phyloP scores from a whole-genome alignment of 2,329 filamentous ascomycete genomes.

The Colletotrichum gloeosporioides region DNA sequence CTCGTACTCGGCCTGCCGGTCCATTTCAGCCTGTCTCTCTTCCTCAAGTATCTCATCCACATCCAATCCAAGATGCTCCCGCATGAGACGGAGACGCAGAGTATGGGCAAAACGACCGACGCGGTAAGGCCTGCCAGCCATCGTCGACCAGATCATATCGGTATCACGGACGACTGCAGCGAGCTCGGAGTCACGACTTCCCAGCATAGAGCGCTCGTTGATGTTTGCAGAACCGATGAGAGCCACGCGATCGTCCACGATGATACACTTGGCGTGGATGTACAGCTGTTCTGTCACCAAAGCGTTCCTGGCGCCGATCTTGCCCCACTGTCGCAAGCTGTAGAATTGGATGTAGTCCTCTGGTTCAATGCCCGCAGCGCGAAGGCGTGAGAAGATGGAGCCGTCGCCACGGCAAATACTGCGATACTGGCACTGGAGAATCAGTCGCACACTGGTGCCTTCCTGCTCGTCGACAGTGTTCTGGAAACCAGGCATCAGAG shows the following conservation, averaged over 20 bases:
- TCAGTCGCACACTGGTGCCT: conserved; percentile 90
- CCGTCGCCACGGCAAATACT: conserved; percentile 93
- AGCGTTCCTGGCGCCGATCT: conserved; percentile 77
- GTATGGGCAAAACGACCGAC: conserved; percentile 94
- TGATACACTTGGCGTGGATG: conserved; percentile 96
- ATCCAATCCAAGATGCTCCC: conserved; percentile 94
- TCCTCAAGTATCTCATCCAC: conserved; percentile 90
- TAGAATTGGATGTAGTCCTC: conserved; percentile 97
- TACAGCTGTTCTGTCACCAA: conserved; percentile 96
- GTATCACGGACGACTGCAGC: conserved; percentile 91
- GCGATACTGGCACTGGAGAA: conserved; percentile 96
- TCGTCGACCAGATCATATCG: conserved; percentile 89
- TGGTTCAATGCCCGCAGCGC: conserved; percentile 82
- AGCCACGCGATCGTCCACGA: conserved; percentile 91
- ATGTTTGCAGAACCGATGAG: conserved; percentile 98
- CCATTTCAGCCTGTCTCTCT: conserved; percentile 71
- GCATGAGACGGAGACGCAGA: conserved; percentile 90
- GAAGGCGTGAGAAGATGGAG: conserved; percentile 88
- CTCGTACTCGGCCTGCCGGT: conserved; percentile 60
- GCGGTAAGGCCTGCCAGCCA: conserved; percentile 88
- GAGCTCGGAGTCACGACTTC: conserved; percentile 88
- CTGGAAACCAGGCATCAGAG: conserved; percentile 97
- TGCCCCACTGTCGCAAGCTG: conserved; percentile 89
- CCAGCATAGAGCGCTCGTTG: conserved; percentile 96
- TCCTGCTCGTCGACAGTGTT: conserved; percentile 95